Percentiles rank a stretch among this genome's conserved stretches.
Evolutionary conservation across 495 filamentous ascomycete species (phyloP).

Genomic region (Talaromyces adpressus): DNA sequence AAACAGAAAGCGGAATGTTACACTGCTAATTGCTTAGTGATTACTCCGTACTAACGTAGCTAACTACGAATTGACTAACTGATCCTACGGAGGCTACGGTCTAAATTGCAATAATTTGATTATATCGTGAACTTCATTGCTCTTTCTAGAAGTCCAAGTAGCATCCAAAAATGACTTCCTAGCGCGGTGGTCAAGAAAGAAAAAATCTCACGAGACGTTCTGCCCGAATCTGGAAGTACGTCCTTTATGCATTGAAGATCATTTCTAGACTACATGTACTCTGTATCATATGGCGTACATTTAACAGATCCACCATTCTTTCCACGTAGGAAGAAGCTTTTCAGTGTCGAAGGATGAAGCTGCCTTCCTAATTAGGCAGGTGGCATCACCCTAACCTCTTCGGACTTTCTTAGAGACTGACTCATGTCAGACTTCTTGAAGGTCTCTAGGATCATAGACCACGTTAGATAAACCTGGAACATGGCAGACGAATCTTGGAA

Average conservation of each 20-base stretch:
- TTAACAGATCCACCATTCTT: background rate
- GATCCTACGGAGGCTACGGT: background rate
- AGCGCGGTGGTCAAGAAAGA: background rate
- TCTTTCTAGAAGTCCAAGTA: background rate
- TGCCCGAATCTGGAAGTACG: background rate
- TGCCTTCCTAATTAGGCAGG: background rate
- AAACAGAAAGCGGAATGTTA: background rate
- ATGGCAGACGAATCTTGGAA: background rate
- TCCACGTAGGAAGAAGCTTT: background rate
- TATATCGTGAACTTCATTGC: background rate
- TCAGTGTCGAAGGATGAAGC: background rate
- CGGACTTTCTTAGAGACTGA: background rate
- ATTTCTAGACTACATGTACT: background rate
- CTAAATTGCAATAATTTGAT: background rate
- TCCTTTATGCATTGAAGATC: background rate
- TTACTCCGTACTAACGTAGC: background rate
- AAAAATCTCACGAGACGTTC: background rate
- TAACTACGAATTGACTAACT: background rate
- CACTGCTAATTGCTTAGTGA: background rate
- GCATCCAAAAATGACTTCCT: background rate
- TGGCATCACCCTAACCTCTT: background rate
- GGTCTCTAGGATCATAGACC: background rate
- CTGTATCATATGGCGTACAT: background rate
- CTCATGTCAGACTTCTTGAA: background rate
- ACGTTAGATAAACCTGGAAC: background rate